Evolutionary conservation across 2,329 filamentous ascomycete species (phyloP), one percentile per base, ranked within the genome.

Genomic region (Botrytis deweyae): DNA sequence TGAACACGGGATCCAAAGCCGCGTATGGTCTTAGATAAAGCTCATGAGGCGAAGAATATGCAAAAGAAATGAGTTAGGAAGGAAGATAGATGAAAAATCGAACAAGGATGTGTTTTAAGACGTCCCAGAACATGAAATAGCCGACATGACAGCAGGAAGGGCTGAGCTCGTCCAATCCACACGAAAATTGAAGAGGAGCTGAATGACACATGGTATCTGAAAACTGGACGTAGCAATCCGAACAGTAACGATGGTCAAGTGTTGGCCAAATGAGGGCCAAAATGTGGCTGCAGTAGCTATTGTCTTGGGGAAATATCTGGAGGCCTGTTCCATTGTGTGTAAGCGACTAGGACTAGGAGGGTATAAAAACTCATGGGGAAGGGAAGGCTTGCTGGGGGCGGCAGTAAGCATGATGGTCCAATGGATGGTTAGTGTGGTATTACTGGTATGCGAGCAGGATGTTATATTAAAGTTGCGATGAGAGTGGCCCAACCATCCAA

Each of bases 41-140:
- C 25, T 42, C 22, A 22, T 18, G 38, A 38, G n/a, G 14, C 29
- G 46, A 67, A 58, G n/a, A 33, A 29, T 42, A 46, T 72, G 71
- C 71, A 69, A 22, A 55, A 49, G 29, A 72, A 59, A 49, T 69
- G 33, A 44, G 63, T 61, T 49, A 25, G 63, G 71, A 68, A 72
- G 46, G 40, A 36, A 59, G 20, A 38, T 69, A 38, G 33, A 68
- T 61, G 49, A 52, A 52, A 49, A 72, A 29, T 8, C 55, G 18
- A n/a, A 49, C 49, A 67, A 46, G 52, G 52, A 59, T 72, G 33
- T 55, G 36, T 67, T 14, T 46, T 33, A n/a, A 14, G 16, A 52
- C 22, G 44, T 49, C 20, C 36, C n/a, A 44, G 9, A 72, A n/a
- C 25, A 67, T 22, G 46, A 42, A 38, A 46, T 67, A 67, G 5